Evolutionary conservation across 2,329 filamentous ascomycete genomes (phyloP).

Genomic region (Colletotrichum gloeosporioides): DNA sequence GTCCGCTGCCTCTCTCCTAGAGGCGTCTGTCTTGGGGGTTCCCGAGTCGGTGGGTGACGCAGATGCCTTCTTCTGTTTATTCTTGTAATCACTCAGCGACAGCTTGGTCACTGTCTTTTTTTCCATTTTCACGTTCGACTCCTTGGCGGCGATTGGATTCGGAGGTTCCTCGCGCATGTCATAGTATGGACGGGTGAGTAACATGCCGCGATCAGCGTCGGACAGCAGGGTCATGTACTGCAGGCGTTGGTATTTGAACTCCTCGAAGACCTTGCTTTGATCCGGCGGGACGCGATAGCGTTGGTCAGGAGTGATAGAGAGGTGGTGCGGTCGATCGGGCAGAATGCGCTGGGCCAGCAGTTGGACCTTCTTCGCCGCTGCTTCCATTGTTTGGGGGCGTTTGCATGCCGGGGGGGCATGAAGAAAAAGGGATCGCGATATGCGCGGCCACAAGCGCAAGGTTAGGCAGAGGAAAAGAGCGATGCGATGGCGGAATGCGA

Average conservation of each 20-base stretch:
- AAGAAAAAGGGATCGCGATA: constrained; percentile 2
- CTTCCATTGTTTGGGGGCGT: constrained; percentile 58
- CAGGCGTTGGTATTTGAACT: constrained; percentile 54
- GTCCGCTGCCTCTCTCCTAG: constrained; percentile 24
- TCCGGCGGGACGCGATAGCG: constrained; percentile 51
- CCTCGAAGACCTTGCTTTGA: constrained; percentile 46
- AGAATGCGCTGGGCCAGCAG: constrained; percentile 57
- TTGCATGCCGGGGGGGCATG: constrained; percentile 25
- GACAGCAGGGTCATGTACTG: constrained; percentile 64
- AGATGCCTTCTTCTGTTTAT: constrained; percentile 49
- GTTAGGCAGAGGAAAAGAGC: neutral
- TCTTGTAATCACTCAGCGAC: constrained; percentile 63
- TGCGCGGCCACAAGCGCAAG: constrained; percentile 2
- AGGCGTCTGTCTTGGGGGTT: constrained; percentile 30
- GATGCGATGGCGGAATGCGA: constrained; percentile 2
- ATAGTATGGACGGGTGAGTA: constrained; percentile 62
- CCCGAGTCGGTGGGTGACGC: constrained; percentile 21
- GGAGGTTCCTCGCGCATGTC: constrained; percentile 60
- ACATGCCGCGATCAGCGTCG: constrained; percentile 62
- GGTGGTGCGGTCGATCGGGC: constrained; percentile 58
- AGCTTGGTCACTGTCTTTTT: constrained; percentile 47
- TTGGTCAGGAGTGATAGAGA: constrained; percentile 53
- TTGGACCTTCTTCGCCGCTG: constrained; percentile 62
- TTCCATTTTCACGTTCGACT: constrained; percentile 46
- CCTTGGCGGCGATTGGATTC: constrained; percentile 43